phyloP scores from a whole-genome alignment of 176 grass and related monocot species.

The Ampelocalamus luodianensis region DNA sequence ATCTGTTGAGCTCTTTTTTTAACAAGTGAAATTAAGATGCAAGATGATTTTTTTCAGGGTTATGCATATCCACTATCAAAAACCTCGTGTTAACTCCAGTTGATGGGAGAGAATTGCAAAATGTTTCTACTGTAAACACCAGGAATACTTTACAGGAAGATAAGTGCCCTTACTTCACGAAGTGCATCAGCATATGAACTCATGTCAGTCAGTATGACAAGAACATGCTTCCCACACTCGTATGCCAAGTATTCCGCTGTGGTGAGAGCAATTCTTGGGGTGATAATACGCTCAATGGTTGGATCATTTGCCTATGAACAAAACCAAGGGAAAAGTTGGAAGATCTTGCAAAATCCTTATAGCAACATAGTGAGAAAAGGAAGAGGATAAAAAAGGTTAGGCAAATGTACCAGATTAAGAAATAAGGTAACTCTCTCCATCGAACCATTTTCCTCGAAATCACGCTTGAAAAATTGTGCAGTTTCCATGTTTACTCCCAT shows the following conservation, averaged over 20 bases:
- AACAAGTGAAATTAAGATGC: constrained; percentile 19
- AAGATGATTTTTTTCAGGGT: neutral
- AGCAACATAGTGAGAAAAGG: constrained; percentile 1
- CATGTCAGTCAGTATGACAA: constrained; percentile 88
- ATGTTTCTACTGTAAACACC: constrained; percentile 12
- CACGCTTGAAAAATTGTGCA: constrained; percentile 82
- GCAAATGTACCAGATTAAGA: constrained; percentile 72
- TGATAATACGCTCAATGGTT: constrained; percentile 85
- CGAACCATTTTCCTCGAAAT: constrained; percentile 87
- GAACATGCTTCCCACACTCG: constrained; percentile 82
- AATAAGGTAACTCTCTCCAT: constrained; percentile 87
- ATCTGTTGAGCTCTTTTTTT: neutral
- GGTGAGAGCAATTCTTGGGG: constrained; percentile 75
- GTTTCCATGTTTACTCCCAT: constrained; percentile 95
- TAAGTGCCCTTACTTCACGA: constrained; percentile 62
- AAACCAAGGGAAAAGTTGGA: neutral
- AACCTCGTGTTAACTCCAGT: neutral
- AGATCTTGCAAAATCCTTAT: neutral
- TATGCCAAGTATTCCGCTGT: constrained; percentile 83
- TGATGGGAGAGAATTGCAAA: neutral
- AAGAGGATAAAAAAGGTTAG: neutral
- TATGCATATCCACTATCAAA: neutral
- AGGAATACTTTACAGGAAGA: neutral
- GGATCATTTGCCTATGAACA: constrained; percentile 78
- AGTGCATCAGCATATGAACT: constrained; percentile 89